These are phyloP conservation scores for Xylariales sp. DNA, from an alignment of 2,329 filamentous ascomycete genomes.

Conservation along the genomic window DNA sequence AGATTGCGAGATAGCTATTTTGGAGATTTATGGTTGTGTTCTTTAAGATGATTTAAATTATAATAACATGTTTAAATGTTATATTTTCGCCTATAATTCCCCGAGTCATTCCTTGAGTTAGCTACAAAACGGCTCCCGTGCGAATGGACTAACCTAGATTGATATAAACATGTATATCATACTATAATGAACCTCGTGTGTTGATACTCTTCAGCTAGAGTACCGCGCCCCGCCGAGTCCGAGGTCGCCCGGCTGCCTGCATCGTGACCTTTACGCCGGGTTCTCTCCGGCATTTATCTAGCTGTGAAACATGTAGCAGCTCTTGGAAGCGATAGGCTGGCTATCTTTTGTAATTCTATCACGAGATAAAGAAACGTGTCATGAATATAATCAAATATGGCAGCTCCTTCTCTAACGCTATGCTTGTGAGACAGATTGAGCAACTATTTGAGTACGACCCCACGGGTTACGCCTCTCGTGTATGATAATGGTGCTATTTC, in stretches of 20 bases:
- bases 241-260: constrained; percentile 35
- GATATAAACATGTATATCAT: constrained; percentile 15
- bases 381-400: background rate
- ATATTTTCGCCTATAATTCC: background rate
- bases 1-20: constrained; percentile 18
- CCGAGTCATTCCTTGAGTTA: background rate
- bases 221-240: constrained; percentile 23
- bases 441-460: background rate
- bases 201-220: constrained; percentile 29
- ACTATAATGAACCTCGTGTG: background rate
- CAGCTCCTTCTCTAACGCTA: background rate
- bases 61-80: background rate
- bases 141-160: background rate
- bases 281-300: constrained; percentile 26
- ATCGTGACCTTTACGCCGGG: constrained; percentile 29
- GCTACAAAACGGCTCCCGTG: background rate
- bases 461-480: background rate
- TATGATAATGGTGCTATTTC: background rate
- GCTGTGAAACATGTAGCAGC: constrained; percentile 8
- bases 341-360: background rate
- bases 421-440: background rate
- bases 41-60: background rate
- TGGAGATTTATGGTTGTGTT: background rate
- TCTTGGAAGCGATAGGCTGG: background rate
- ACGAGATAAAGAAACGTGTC: constrained; percentile 3